Evolutionary conservation across 2,329 filamentous ascomycete genomes (phyloP).

Genomic region (Monosporascus sp.): DNA sequence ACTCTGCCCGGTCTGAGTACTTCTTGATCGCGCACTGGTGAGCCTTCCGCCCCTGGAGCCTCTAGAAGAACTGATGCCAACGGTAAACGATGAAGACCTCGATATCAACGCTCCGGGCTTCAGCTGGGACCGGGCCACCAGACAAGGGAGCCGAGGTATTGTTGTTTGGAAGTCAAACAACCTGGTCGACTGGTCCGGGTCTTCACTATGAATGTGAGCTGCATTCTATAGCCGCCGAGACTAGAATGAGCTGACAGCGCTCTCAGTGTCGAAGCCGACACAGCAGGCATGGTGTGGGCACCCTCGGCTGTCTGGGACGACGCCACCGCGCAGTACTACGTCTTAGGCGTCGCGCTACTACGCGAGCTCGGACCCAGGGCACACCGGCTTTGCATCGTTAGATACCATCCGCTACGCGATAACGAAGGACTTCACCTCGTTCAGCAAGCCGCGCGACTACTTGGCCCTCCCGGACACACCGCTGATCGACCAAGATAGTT

Average conservation of each 20-base stretch:
- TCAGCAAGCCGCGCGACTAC: constrained; percentile 40
- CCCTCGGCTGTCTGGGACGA: constrained; percentile 33
- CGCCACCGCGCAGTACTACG: constrained; percentile 33
- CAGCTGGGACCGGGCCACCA: constrained; percentile 30
- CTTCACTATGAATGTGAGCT: constrained; percentile 15
- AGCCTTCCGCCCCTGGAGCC: neutral
- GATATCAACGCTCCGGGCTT: constrained; percentile 30
- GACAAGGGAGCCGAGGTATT: constrained; percentile 29
- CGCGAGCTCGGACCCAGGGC: constrained; percentile 33
- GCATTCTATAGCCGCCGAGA: neutral
- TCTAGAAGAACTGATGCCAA: neutral
- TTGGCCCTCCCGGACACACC: constrained; percentile 34
- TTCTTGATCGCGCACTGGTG: constrained; percentile 32
- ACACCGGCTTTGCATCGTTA: constrained; percentile 36
- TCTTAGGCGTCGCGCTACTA: constrained; percentile 45
- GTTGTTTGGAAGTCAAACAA: constrained; percentile 33
- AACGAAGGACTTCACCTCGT: constrained; percentile 45
- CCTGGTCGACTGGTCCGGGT: constrained; percentile 29
- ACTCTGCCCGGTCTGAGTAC: constrained; percentile 28
- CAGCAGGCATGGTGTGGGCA: constrained; percentile 34
- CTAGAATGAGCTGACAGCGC: neutral
- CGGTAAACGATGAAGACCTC: constrained; percentile 22
- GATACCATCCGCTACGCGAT: constrained; percentile 44
- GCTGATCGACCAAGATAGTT: constrained; percentile 47
- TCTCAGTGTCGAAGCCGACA: constrained; percentile 23